Evolutionary conservation across 2,329 filamentous ascomycete species (phyloP).

Genomic region (Bipolaris oryzae): DNA sequence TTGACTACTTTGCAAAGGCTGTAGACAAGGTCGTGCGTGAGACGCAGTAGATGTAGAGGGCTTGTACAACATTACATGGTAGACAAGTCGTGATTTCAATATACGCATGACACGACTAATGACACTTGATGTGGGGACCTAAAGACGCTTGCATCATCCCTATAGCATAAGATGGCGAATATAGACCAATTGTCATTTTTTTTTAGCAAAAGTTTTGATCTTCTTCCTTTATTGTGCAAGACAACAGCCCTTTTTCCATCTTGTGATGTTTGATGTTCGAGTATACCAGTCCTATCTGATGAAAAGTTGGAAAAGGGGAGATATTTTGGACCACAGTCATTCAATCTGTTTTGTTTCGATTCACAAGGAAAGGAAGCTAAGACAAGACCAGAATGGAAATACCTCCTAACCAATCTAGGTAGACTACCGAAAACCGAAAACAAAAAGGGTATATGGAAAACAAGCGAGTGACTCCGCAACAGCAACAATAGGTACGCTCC

Average conservation of each 20-base stretch:
- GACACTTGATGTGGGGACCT: neutral
- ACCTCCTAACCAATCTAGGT: too few species aligned
- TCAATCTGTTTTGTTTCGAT: too few species aligned
- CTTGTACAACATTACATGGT: neutral
- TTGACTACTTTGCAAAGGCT: slow-evolving; percentile 91
- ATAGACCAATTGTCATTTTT: neutral
- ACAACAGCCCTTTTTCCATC: neutral
- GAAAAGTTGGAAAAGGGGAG: too few species aligned
- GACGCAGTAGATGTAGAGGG: slow-evolving; percentile 38
- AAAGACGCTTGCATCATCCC: neutral
- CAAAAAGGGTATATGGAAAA: neutral
- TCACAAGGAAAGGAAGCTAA: too few species aligned
- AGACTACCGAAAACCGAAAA: too few species aligned
- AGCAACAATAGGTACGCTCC: too few species aligned
- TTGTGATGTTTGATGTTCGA: neutral
- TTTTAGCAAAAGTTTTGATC: slow-evolving; percentile 1
- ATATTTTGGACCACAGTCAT: too few species aligned
- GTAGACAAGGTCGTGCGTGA: slow-evolving; percentile 81
- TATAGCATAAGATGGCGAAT: neutral
- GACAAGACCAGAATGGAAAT: neutral
- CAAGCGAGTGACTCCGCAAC: neutral
- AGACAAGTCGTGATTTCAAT: neutral
- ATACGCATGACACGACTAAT: neutral
- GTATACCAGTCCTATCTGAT: neutral
- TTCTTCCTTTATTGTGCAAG: neutral